Base-by-base conservation (phyloP, 2,329 filamentous ascomycete species). In the Mariannaea elegans region DNA sequence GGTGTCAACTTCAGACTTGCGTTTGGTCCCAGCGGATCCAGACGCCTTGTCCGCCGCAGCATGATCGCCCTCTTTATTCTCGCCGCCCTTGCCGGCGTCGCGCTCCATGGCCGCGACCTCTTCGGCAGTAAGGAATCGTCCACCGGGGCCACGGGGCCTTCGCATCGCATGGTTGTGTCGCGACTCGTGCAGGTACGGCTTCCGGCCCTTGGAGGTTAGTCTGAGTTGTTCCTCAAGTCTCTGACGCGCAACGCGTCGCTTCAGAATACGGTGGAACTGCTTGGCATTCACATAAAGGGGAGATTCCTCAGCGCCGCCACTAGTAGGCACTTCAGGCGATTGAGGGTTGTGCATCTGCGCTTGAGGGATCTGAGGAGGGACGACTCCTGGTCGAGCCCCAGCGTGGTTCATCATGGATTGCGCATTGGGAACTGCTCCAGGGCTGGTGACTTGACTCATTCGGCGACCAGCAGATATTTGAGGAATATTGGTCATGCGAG, bases 161-260 rank as follows among this genome's bases (percentile, higher is more conserved):
- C 95, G 89, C 95, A 99, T 99, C 9, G 95, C 95, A 77, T 99
- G 95, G 73, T 98, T 98, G 77, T 99, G 95, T 72, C 95, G 87
- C 23, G 94, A 98, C 75, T 99, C 95, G 78, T 99, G 95, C 29
- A 99, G 84, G 72, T 99, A 99, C 3, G 95, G 95, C 79, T 97
- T 98, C 32, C 95, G 88, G 23, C 94, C 94, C 79, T 99, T 99
- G 9, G 91, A 96, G 0, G 95, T 98, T 58, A 98, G 81, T 39
- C 95, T 88, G 41, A 99, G 80, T 54, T 94, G 92, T 76, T 99
- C 95, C 76, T 99, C 95, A 14, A 99, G 83, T 75, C 92, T 93
- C 77, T 98, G 95, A 31, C 95, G 87, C 7, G 95, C 95, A 64
- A 98, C 93, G 59, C 95, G 87, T 58, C 95, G 87, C 82, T 99